Base-by-base conservation (phyloP, 2,329 filamentous ascomycete species). In the Emergomyces orientalis region DNA sequence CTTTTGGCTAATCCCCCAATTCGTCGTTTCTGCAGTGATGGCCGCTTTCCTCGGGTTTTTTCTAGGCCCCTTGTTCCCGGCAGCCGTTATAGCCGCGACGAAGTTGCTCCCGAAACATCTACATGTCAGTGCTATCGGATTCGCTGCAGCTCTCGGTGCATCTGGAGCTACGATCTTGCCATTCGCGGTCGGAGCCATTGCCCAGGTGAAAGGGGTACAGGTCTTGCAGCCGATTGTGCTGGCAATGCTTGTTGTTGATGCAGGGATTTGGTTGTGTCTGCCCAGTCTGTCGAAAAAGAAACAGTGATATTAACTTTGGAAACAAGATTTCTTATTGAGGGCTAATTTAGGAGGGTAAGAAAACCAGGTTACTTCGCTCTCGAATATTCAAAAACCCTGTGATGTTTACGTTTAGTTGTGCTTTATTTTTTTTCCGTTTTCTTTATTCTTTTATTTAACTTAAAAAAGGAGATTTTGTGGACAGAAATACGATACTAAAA, bases 1-100 rank as follows among this genome's bases (percentile, higher is more conserved):
- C 63, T 90, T 92, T 77, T 94, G 90, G 90, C 84, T 92, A 3
- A 86, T 94, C 0, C 89, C 89, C 0, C 84, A 84, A 62, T 90
- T 93, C 71, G 82, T 88, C 64, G 86, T 88, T 34, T 89, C 88
- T 0, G 85, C 88, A 9, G 79, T 91, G 17, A 86, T 88, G 32
- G 87, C 91, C 27, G 80, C 84, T 0, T 75, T 92, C 0, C 81
- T 91, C 63, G 90, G 90, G 0, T 90, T 93, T 79, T 90, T 92
- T 69, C 80, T 93, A 0, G 90, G 90, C 0, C 90, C 90, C 0
- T 74, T 94, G 25, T 94, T 92, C 71, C 89, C 90, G 0, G 88
- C 86, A 0, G 88, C 84, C 0, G 82, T 94, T 11, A 85, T 92
- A 0, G 85, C 85, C 0, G 84, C 86, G 4, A 90, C 88, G 0